Base-by-base conservation (phyloP, 164 flowering plant species). In the Vitis rupestris region DNA sequence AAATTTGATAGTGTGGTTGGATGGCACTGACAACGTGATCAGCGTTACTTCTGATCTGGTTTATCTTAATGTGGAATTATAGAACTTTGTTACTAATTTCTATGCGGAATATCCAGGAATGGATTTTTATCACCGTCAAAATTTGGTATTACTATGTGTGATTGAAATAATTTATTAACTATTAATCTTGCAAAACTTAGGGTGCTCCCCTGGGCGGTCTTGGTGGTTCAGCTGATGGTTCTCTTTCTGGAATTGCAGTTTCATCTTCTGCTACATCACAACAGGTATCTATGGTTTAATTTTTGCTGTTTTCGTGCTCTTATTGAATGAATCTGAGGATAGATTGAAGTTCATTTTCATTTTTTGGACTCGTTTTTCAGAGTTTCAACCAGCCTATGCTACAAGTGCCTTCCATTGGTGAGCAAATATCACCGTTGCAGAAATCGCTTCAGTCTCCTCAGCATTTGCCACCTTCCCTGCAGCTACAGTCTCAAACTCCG, bases 391-490 rank as follows among this genome's bases (percentile, higher is more conserved):
- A 81, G 65, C 75, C 88, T 61, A 49, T 75, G 64, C 70, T 80
- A 3, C 87, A 81, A 79, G 60, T 61, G 8, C 87, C 87, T 50
- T 63, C 90, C 8, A 57, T 63, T 76, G 81, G 84, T 61, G 87
- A 82, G 79, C 85, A 84, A 66, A 63, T 85, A 63, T 87, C 99
- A 15, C 90, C 98, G 3, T 50, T 83, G 30, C 88, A 80, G 70
- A 87, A 85, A 70, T 84, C 92, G 57, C 65, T 78, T 68, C 90
- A 85, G 57, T 87, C 91, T 6, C 85, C 94, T 66, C 93, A 86
- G 70, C 70, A 86, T 53, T 67, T 83, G 68, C 84, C 89, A 11
- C 73, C 89, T 68, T 74, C 91, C 37, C 17, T 82, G 69, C 94
- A 86, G 67, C 84, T 75, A 17, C 91, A 82, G 7, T 58, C 82